These are phyloP conservation scores for Skeletonema potamos DNA, from an alignment of 108 stramenopile genomes.

Conservation along the genomic window DNA sequence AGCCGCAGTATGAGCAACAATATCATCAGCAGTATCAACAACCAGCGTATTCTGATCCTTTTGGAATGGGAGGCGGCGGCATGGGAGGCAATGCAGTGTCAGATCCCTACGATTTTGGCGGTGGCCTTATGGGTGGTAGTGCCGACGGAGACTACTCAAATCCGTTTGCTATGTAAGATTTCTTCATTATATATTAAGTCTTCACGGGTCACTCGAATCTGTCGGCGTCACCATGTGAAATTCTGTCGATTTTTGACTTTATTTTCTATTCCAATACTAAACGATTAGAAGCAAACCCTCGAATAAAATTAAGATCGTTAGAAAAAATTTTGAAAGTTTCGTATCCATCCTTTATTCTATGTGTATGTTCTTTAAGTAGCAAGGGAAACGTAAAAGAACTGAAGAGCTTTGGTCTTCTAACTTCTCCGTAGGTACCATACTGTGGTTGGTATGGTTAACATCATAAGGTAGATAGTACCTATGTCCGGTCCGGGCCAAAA, in stretches of 20 bases:
- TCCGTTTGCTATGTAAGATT: constrained; percentile 31
- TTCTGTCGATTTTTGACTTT: not conserved
- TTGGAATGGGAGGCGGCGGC: constrained; percentile 1
- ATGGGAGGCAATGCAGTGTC: not conserved
- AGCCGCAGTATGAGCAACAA: constrained; percentile 2
- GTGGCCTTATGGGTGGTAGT: constrained; percentile 25
- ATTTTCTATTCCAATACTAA: not conserved
- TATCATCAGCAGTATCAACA: constrained; percentile 10
- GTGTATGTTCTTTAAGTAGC: no score
- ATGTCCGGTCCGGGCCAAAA: no score
- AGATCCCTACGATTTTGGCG: constrained; percentile 19
- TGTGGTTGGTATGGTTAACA: no score
- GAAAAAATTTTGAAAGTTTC: not conserved
- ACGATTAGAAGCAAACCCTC: not conserved
- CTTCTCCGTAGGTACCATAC: no score
- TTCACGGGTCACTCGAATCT: not conserved
- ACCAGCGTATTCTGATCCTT: constrained; percentile 8
- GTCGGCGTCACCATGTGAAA: not conserved
- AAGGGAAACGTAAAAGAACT: no score
- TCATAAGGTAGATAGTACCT: no score
- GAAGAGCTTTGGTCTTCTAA: no score
- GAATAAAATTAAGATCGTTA: not conserved
- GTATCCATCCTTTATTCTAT: no score
- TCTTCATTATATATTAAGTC: not conserved
- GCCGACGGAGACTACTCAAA: constrained; percentile 35